Conservation (phyloP, 2,329 filamentous ascomycete genomes). For the Akanthomyces lecanii region DNA sequence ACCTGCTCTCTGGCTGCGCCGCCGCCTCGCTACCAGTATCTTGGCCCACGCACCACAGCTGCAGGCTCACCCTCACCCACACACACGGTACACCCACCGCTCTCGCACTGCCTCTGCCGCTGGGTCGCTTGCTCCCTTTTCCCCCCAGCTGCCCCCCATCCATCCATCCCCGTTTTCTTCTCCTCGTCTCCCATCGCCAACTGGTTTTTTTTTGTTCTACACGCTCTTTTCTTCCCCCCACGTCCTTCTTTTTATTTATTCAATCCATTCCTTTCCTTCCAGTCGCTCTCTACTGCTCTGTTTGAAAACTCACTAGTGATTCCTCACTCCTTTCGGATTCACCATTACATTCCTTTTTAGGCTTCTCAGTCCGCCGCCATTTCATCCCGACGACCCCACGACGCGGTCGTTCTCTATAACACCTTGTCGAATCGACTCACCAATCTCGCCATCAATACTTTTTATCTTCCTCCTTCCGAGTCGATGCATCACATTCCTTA, state of each 20-base stretch:
- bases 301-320: neutral
- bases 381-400: neutral
- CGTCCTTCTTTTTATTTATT: conserved; percentile 17
- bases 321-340: conserved; percentile 9
- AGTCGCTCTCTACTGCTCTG: conserved; percentile 15
- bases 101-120: neutral
- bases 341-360: conserved; percentile 8
- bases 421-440: conserved; percentile 16
- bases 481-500: conserved; percentile 41
- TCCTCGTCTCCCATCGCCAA: conserved; percentile 32
- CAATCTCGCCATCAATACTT: conserved; percentile 29
- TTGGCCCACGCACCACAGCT: neutral
- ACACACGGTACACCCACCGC: neutral
- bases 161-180: conserved; percentile 31
- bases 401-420: neutral
- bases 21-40: neutral
- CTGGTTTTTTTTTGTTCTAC: conserved; percentile 34
- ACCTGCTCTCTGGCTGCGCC: neutral
- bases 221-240: conserved; percentile 35
- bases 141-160: conserved; percentile 31
- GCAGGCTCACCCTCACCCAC: neutral
- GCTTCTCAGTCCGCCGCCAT: conserved; percentile 1
- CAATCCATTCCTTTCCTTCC: conserved; percentile 13
- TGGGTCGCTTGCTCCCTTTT: conserved; percentile 28
- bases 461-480: conserved; percentile 17